Evolutionary conservation across 2,329 filamentous ascomycete species (phyloP).

Genomic region (Exophiala spinifera): DNA sequence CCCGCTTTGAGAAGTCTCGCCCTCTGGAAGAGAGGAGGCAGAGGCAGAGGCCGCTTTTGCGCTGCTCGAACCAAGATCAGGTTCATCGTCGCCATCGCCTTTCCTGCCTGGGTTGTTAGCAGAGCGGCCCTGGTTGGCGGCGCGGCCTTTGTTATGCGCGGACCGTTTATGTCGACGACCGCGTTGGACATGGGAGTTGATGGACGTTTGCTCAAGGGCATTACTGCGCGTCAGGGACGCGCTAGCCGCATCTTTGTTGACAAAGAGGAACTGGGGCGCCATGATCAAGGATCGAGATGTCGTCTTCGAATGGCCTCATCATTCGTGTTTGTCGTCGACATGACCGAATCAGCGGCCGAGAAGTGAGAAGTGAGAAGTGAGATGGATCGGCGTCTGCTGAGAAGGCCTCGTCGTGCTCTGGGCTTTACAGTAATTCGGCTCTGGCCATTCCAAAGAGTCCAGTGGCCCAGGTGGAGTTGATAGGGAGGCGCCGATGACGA

Average conservation of each 20-base stretch:
- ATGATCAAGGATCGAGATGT: conserved; percentile 11
- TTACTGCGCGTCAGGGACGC: conserved; percentile 23
- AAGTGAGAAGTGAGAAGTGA: not conserved
- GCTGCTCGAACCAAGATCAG: not conserved
- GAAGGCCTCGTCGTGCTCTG: too few species aligned
- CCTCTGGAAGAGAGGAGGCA: not conserved
- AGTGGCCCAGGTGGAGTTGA: not conserved
- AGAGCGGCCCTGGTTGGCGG: conserved; percentile 5
- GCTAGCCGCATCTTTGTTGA: conserved; percentile 26
- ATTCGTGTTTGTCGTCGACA: conserved; percentile 5
- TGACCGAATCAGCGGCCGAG: conserved; percentile 5
- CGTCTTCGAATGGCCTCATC: conserved; percentile 15
- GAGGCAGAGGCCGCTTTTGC: not conserved
- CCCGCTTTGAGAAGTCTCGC: not conserved
- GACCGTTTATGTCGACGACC: conserved; percentile 22
- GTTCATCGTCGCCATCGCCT: not conserved
- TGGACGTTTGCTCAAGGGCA: conserved; percentile 22
- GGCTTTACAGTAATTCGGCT: too few species aligned
- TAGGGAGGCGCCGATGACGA: not conserved
- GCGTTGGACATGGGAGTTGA: conserved; percentile 26
- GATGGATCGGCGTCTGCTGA: too few species aligned
- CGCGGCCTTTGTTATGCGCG: conserved; percentile 12
- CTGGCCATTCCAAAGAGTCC: not conserved
- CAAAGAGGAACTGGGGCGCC: conserved; percentile 25
- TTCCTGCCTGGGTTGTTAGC: not conserved